phyloP scores from a whole-genome alignment of 345 rosid species.

The Eucalyptus pauciflora region DNA sequence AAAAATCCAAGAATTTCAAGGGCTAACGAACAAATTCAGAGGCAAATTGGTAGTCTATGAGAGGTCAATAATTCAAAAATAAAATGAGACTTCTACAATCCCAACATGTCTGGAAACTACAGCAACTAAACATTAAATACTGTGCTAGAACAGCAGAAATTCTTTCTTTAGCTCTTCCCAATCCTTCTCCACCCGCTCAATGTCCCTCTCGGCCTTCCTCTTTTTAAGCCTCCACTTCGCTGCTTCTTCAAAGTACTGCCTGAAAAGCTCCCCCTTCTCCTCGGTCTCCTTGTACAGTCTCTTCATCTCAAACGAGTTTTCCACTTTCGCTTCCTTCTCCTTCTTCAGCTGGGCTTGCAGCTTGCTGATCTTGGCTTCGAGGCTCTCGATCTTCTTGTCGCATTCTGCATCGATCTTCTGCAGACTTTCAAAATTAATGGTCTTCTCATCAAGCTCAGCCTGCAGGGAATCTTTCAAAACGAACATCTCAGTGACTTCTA shows the following conservation, averaged over 20 bases:
- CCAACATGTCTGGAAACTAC: neutral
- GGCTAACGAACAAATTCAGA: neutral
- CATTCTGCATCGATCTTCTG: neutral
- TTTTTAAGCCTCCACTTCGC: constrained; percentile 8
- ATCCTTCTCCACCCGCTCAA: constrained; percentile 10
- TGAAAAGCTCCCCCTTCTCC: constrained; percentile 1
- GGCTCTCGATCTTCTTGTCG: neutral
- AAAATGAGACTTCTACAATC: neutral
- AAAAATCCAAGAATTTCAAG: neutral
- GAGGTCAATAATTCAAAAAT: neutral
- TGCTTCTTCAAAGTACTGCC: constrained; percentile 2
- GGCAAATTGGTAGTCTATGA: neutral
- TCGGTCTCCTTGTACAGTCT: constrained; percentile 11
- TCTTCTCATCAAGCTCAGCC: constrained; percentile 1
- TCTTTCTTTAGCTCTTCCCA: constrained; percentile 12
- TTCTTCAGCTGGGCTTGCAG: constrained; percentile 1
- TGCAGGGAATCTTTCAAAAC: neutral
- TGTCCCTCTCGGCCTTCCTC: constrained; percentile 14
- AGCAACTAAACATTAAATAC: neutral
- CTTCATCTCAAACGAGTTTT: constrained; percentile 3
- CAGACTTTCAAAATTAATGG: neutral
- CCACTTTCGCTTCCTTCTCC: neutral
- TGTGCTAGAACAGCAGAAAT: neutral
- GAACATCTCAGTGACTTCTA: neutral
- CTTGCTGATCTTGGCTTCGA: neutral